Evolutionary conservation across 495 filamentous ascomycete genomes (phyloP), one percentile per base, ranked within the genome.

Genomic region (Penicillium angulare): DNA sequence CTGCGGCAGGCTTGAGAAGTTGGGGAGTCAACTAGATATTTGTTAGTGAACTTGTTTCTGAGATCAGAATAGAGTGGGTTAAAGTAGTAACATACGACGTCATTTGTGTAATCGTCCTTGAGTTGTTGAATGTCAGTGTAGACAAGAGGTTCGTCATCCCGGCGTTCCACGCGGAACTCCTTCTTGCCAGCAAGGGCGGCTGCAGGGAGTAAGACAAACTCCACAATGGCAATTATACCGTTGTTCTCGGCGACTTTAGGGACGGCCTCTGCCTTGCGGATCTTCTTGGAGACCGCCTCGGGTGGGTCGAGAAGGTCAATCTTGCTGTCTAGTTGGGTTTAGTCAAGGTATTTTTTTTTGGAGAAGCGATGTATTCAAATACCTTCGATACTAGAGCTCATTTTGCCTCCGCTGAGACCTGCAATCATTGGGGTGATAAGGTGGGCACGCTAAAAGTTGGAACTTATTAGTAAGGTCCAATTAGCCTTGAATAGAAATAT

Each of bases 391-490:
- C 79, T 82, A 9, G 43, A 39, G 20, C 35, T 41, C 24, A 49
- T 39, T 23, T 96, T 96, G 18, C 87, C 93, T 15, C 89, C 89
- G 29, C 73, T 78, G 2, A 97, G 68, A 13, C 93, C 92, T 0
- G 89, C 83, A 6, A 97, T 85, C 87, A 98, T 95, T 1, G 88
- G 80, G 58, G 89, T 96, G 78, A 97, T 22, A 12, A 96, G 59
- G 71, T 97, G 92, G 22, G 89, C 89, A 32, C 91, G 81, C 70
- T 77, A 35, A 7, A 44, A 18, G 12, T 16, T 42, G 5, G 10
- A 38, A 8, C 7, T 9, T 4, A n/a, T 48, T 39, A 48, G 45
- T 20, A 33, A 16, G 9, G 27, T 15, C 16, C 24, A 34, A 40
- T 29, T 13, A 36, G 22, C 22, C 33, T 12, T 4, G 20, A 29